Conservation (phyloP, 2,329 filamentous ascomycete species). For the Pseudogymnoascus sp. region DNA sequence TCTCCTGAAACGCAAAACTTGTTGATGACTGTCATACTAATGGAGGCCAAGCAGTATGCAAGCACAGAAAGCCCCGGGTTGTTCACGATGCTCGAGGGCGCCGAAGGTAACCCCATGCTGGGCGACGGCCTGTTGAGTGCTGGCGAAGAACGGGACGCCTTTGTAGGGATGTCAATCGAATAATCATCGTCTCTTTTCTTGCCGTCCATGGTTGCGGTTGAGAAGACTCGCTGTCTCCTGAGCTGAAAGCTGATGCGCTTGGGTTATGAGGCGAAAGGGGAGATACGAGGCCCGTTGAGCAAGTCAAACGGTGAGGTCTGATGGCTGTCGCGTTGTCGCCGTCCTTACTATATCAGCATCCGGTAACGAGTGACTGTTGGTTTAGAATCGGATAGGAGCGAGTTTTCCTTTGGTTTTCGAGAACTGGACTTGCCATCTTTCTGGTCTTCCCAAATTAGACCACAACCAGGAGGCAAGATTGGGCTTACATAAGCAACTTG, state of each 20-base stretch:
- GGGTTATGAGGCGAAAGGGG: not conserved
- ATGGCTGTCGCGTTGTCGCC: not conserved
- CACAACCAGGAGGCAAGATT: constrained; percentile 7
- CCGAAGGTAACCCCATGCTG: constrained; percentile 32
- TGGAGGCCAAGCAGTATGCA: constrained; percentile 91
- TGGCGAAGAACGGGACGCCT: constrained; percentile 45
- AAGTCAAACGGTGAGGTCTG: constrained; percentile 5
- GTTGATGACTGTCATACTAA: constrained; percentile 99
- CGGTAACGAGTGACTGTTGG: not conserved
- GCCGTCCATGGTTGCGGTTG: constrained; percentile 59
- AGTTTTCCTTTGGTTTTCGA: constrained; percentile 3
- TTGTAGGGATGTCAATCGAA: constrained; percentile 53
- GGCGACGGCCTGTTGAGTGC: constrained; percentile 21
- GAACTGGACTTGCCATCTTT: constrained; percentile 2
- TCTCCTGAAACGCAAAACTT: constrained; percentile 93
- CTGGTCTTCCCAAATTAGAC: constrained; percentile 4
- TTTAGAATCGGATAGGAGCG: not conserved
- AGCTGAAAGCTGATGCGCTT: not conserved
- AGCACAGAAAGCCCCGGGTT: constrained; percentile 74
- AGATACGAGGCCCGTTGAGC: constrained; percentile 2
- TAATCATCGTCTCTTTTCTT: constrained; percentile 82
- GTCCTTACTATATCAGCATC: not conserved
- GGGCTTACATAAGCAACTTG: not conserved
- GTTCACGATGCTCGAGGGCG: constrained; percentile 47
- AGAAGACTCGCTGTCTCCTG: constrained; percentile 1